A percentile compares a stretch with the other conserved stretches of the same genome.
Evolutionary conservation across 2,329 filamentous ascomycete species (phyloP).

Genomic region (Exophiala mesophila): DNA sequence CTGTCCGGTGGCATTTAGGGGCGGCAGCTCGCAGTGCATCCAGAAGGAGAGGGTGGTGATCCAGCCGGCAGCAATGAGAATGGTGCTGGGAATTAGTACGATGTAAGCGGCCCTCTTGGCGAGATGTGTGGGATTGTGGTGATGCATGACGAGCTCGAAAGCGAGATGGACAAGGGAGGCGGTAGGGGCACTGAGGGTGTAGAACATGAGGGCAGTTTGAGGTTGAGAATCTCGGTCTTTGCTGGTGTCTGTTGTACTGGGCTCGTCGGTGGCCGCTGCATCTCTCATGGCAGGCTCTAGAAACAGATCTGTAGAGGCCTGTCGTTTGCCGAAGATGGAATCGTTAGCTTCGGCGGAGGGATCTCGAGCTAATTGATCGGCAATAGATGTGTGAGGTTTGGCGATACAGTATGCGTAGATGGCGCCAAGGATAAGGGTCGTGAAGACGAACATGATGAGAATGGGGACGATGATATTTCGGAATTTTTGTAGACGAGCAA

Average conservation of each 20-base stretch:
- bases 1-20: slow-evolving; percentile 38
- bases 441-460: slow-evolving; percentile 22
- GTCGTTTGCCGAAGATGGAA: slow-evolving; percentile 15
- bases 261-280: not conserved
- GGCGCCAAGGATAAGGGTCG: slow-evolving; percentile 20
- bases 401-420: slow-evolving; percentile 27
- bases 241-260: not conserved
- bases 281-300: not conserved
- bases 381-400: slow-evolving; percentile 23
- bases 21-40: slow-evolving; percentile 25
- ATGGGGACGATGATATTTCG: slow-evolving; percentile 19
- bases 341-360: slow-evolving; percentile 14
- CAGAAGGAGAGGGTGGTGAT: slow-evolving; percentile 18
- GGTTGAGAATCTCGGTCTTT: not conserved
- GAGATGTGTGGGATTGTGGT: slow-evolving; percentile 11
- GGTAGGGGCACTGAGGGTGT: slow-evolving; percentile 19
- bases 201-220: slow-evolving; percentile 21
- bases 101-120: slow-evolving; percentile 26
- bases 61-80: slow-evolving; percentile 19
- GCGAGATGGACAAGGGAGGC: slow-evolving; percentile 15
- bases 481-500: slow-evolving; percentile 15
- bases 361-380: slow-evolving; percentile 14
- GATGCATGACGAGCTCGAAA: slow-evolving; percentile 21
- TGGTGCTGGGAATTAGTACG: slow-evolving; percentile 15
- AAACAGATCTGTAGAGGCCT: not conserved